Percentiles rank a stretch among this genome's conserved stretches.
phyloP scores from a whole-genome alignment of 2,329 filamentous ascomycete species.

The Stagonosporopsis chrysanthemi region DNA sequence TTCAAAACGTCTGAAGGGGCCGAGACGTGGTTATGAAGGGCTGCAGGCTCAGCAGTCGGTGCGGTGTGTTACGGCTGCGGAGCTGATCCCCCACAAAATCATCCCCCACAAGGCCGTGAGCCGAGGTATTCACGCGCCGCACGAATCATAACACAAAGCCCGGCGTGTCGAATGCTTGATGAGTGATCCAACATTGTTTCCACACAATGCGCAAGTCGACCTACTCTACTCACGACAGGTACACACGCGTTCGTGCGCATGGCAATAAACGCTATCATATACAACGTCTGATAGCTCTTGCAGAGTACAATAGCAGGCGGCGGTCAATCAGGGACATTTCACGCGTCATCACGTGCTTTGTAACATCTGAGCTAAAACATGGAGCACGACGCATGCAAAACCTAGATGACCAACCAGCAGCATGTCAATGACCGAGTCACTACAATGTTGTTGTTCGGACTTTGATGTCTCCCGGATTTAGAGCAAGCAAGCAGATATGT shows the following conservation, averaged over 20 bases:
- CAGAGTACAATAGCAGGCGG: background rate
- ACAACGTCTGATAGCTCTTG: no score
- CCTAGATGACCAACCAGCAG: no score
- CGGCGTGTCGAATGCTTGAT: conserved; percentile 8
- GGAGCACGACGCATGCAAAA: no score
- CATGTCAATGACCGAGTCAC: no score
- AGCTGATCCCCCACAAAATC: background rate
- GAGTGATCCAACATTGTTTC: conserved; percentile 1
- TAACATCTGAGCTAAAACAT: no score
- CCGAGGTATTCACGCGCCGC: conserved; percentile 34
- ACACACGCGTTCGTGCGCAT: background rate
- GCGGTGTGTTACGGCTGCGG: conserved; percentile 24
- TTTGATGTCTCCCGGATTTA: no score
- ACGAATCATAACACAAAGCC: conserved; percentile 25
- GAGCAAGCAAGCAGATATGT: no score
- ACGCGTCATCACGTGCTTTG: background rate
- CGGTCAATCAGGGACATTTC: background rate
- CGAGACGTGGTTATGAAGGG: conserved; percentile 13
- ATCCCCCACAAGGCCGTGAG: no score
- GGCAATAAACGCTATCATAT: no score
- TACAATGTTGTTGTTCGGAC: no score
- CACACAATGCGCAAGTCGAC: background rate
- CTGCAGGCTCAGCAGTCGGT: conserved; percentile 16
- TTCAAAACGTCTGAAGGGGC: background rate
- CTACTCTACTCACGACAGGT: background rate